These are phyloP conservation scores for Solanum microdontum DNA, from an alignment of 257 asterid species.

Conservation along the genomic window DNA sequence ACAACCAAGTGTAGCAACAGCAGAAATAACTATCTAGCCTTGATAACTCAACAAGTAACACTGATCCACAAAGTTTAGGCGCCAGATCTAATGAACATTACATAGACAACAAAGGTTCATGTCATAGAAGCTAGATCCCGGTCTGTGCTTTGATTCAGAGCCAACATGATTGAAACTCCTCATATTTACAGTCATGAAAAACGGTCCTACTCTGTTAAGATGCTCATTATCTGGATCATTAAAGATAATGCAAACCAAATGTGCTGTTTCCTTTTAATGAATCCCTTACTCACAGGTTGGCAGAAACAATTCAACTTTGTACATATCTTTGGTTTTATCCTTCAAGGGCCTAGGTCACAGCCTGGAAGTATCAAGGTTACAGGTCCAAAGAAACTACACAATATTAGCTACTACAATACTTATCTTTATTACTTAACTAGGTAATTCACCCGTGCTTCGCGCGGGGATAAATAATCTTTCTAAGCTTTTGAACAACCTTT, in stretches of 20 bases:
- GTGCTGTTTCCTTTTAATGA: neutral
- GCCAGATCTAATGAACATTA: neutral
- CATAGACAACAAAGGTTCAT: neutral
- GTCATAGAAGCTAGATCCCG: neutral
- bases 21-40: neutral
- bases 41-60: neutral
- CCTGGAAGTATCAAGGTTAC: neutral
- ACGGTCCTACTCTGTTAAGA: neutral
- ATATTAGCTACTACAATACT: neutral
- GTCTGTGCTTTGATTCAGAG: neutral
- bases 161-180: neutral
- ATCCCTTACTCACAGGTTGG: neutral
- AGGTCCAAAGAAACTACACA: neutral
- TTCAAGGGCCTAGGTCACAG: neutral
- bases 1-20: neutral
- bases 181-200: neutral
- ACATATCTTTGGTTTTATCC: neutral
- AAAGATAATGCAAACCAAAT: neutral
- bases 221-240: neutral
- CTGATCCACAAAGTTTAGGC: neutral
- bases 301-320: neutral
- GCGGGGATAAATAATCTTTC: too few relatives aligned
- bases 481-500: too few relatives aligned
- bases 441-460: too few relatives aligned
- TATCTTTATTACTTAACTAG: neutral